Evolutionary conservation across 2,329 filamentous ascomycete genomes (phyloP), one percentile per base, ranked within the genome.

Genomic region (Blastomyces silverae): DNA sequence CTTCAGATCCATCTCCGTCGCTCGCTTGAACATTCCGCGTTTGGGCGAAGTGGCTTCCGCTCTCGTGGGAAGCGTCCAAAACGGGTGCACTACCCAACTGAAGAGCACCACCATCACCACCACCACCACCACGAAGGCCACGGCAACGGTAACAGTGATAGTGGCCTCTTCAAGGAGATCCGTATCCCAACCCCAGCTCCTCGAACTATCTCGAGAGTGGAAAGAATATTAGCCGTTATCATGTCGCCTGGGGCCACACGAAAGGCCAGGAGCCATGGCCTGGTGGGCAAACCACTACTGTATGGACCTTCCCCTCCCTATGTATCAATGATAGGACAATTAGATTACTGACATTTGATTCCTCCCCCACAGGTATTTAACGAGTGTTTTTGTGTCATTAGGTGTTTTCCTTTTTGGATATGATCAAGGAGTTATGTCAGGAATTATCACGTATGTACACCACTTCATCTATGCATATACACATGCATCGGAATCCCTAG

Each of bases 281-380:
- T 99, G 71, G 96, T 95, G 73, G 94, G 94, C 80, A 96, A 95
- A 82, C 88, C 93, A 79, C 83, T 99, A 73, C 85, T 99, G 89
- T 97, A 85, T 72, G 86, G 77, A 28, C 8, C 31, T 34, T 10
- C 31, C 44, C 3, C 48, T 39, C 44, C 3, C 57, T 25, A 58
- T 37, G 13, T 13, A 28, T 28, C 22, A 28, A n/a, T n/a, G n/a
- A n/a, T 7, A 28, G 11, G 13, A 53, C 25, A 20, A 17, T 67
- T 44, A 34, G 11, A 58, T 39, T 44, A 42, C 37, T 58, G 11
- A 58, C 37, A n/a, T 13, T 42, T 44, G 37, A 17, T 25, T 58
- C n/a, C 48, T 62, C 15, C 6, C 8, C 34, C 34, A 37, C n/a
- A 62, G 92, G 69, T 96, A 96, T 76, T 97, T 97, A 75, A 97